A percentile compares a stretch with the other conserved stretches of the same genome.
phyloP scores from a whole-genome alignment of 805 yeast species.

The Lachancea thermotolerans region DNA sequence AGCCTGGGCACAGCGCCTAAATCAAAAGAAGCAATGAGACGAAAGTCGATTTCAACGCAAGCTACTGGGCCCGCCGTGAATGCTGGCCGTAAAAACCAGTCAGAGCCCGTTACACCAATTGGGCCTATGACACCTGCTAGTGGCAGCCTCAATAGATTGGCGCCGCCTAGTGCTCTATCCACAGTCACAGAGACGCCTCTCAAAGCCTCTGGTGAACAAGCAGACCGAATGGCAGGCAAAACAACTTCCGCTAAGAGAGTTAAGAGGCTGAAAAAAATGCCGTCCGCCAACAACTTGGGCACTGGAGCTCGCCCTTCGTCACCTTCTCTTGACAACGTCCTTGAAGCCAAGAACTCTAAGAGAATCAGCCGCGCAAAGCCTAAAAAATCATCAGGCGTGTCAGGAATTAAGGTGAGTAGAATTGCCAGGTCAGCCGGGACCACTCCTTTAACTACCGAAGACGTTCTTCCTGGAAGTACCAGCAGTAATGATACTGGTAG shows the following conservation, averaged over 20 bases:
- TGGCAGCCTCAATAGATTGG: slow-evolving; percentile 8
- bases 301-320: background rate
- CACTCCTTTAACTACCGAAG: slow-evolving; percentile 10
- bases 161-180: slow-evolving; percentile 13
- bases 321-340: background rate
- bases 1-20: slow-evolving; percentile 3
- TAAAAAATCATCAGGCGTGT: slow-evolving; percentile 10
- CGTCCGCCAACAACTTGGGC: background rate
- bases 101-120: slow-evolving; percentile 11
- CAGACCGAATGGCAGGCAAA: slow-evolving; percentile 7
- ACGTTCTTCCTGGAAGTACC: slow-evolving; percentile 5
- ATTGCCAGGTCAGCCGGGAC: slow-evolving; percentile 12
- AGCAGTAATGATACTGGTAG: slow-evolving; percentile 10
- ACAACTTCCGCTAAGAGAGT: slow-evolving; percentile 7
- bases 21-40: slow-evolving; percentile 1
- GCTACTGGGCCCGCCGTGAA: slow-evolving; percentile 1
- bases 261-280: slow-evolving; percentile 5
- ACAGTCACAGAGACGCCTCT: slow-evolving; percentile 15
- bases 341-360: slow-evolving; percentile 5
- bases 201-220: slow-evolving; percentile 8
- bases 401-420: slow-evolving; percentile 9
- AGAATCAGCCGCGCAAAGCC: slow-evolving; percentile 1
- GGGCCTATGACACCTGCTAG: slow-evolving; percentile 9
- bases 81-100: slow-evolving; percentile 10
- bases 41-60: slow-evolving; percentile 7